Evolutionary conservation across 2,329 filamentous ascomycete species (phyloP), one percentile per base, ranked within the genome.

Genomic region (Alternaria tenuissima): DNA sequence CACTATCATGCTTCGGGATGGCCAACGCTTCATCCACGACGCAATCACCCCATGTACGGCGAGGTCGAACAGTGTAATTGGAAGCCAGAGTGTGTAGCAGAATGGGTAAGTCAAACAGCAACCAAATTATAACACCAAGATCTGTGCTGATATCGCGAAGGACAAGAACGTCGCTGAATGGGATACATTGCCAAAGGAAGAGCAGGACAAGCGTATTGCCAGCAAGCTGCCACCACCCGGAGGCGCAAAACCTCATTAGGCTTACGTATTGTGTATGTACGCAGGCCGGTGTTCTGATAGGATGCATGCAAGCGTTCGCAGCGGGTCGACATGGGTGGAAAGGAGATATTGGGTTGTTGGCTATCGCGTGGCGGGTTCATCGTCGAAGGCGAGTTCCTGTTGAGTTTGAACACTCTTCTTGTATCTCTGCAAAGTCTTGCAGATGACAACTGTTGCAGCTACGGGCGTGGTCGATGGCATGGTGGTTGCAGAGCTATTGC

Each of bases 1-100:
- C 89, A 91, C 75, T 92, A 91, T 70, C 90, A 92, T 74, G 90
- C 90, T 0, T 91, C 89, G 1, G 86, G 87, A 60, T 92, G 90
- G 90, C 90, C 89, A 3, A 85, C 84, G 53, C 81, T 82, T 3
- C 89, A 92, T 71, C 88, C 87, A 1, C 83, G 89, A 30, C 90
- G 85, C 78, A 88, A 82, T 47, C 89, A 92, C 72, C 88, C 89
- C 1, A 86, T 88, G 54, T 91, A 88, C 69, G 89, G 88, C 6
- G 87, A 90, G 75, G 89, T 91, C 0, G 89, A 91, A 73, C 81
- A 84, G 65, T 91, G 89, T 77, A 91, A 91, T 70, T 91, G 89
- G 89, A 83, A 88, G 43, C 75, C 80, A 5, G 85, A 87, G 5
- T 91, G 89, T 67, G 87, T 91, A 11, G 80, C 79, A 26, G 79